Conservation (phyloP, 495 filamentous ascomycete species). For the Penicillium alfredii region DNA sequence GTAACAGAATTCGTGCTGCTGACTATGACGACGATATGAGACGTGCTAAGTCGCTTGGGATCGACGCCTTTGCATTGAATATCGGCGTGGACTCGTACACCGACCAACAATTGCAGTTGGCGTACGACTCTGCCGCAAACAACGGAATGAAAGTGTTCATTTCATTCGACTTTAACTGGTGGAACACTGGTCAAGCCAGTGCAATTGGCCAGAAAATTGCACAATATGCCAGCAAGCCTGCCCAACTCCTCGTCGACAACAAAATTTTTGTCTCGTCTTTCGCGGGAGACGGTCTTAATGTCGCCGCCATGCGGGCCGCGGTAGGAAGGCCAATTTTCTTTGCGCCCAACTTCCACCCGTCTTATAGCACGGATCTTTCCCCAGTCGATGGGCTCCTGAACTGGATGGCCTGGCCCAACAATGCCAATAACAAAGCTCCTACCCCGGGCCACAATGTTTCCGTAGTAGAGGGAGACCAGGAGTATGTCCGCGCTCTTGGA, state of each 20-base stretch:
- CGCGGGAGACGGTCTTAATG: constrained; percentile 46
- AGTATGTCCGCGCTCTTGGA: constrained; percentile 44
- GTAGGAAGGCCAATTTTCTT: constrained; percentile 47
- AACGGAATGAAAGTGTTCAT: constrained; percentile 57
- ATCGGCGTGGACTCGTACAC: constrained; percentile 49
- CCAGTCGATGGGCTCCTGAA: constrained; percentile 48
- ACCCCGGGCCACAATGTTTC: constrained; percentile 35
- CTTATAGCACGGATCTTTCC: constrained; percentile 24
- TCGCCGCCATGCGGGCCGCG: constrained; percentile 35
- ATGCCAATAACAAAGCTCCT: constrained; percentile 51
- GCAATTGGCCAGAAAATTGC: constrained; percentile 44
- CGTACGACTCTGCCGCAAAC: constrained; percentile 51
- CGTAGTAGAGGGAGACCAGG: constrained; percentile 42
- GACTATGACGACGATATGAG: constrained; percentile 55
- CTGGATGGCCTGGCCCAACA: constrained; percentile 55
- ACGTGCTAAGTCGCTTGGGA: constrained; percentile 46
- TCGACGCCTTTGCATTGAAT: constrained; percentile 58
- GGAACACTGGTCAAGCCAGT: constrained; percentile 33
- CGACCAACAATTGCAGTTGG: constrained; percentile 46
- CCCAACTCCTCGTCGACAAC: constrained; percentile 49
- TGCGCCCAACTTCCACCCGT: constrained; percentile 51
- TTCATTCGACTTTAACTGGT: constrained; percentile 58
- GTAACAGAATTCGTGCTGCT: constrained; percentile 39
- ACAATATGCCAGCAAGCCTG: constrained; percentile 41
- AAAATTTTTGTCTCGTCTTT: constrained; percentile 54